These are phyloP conservation scores for Pilaira anomala DNA, from an alignment of 192 early-diverging fungal genomes.

Conservation along the genomic window DNA sequence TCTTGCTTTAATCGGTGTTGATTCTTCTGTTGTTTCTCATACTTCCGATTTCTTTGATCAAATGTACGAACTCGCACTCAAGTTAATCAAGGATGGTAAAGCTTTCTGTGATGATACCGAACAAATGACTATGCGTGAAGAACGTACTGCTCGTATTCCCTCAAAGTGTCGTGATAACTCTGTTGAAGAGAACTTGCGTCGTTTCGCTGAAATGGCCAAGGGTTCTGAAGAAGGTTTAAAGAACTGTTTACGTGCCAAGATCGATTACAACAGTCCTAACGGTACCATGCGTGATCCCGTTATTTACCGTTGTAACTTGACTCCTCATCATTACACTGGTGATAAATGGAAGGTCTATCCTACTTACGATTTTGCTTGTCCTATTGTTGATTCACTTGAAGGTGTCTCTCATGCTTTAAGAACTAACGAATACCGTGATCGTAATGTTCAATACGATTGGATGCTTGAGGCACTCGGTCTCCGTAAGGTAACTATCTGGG, in stretches of 20 bases:
- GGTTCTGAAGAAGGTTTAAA: conserved; percentile 78
- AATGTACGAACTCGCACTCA: conserved; percentile 80
- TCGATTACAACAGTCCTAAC: conserved; percentile 82
- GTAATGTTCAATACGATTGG: conserved; percentile 97
- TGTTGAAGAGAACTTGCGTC: conserved; percentile 87
- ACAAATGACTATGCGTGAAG: conserved; percentile 79
- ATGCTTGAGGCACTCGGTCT: conserved; percentile 83
- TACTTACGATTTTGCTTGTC: conserved; percentile 98
- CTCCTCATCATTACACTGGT: conserved; percentile 89
- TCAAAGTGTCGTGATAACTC: conserved; percentile 79
- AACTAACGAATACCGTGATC: conserved; percentile 97
- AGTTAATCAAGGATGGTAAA: conserved; percentile 81
- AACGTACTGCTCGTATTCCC: conserved; percentile 80
- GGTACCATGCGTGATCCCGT: conserved; percentile 95
- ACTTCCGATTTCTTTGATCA: conserved; percentile 92
- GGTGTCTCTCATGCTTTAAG: conserved; percentile 98
- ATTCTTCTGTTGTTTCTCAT: conserved; percentile 72
- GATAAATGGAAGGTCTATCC: conserved; percentile 96
- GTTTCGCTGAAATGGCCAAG: conserved; percentile 90
- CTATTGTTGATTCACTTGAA: conserved; percentile 92
- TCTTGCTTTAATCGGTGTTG: conserved; percentile 82
- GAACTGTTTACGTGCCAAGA: conserved; percentile 94
- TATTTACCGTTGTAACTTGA: conserved; percentile 91
- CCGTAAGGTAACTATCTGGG: conserved; percentile 91
- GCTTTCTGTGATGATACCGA: conserved; percentile 96